These are phyloP conservation scores for Peronospora belbahrii DNA, from an alignment of 352 stramenopile species.

Conservation along the genomic window DNA sequence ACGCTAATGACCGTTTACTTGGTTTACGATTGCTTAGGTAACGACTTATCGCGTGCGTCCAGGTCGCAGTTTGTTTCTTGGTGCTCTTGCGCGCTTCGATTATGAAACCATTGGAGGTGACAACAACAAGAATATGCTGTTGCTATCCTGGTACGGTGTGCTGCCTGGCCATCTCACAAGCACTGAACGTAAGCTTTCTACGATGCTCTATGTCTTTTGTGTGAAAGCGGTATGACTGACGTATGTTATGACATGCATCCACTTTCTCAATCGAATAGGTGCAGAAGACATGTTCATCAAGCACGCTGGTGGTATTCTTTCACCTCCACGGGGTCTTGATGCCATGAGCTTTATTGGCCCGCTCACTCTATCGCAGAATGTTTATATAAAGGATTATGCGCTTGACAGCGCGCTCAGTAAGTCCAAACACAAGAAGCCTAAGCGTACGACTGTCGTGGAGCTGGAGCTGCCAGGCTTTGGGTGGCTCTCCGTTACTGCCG, in stretches of 20 bases:
- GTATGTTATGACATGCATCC: neutral
- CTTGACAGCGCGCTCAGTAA: conserved; percentile 54
- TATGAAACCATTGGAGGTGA: conserved; percentile 42
- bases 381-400: conserved; percentile 65
- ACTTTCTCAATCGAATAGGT: conserved; percentile 21
- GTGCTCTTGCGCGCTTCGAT: conserved; percentile 66
- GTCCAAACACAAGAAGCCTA: conserved; percentile 72
- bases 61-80: conserved; percentile 71
- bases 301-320: conserved; percentile 69
- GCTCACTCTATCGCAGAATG: conserved; percentile 41
- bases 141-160: conserved; percentile 80
- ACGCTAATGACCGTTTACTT: neutral
- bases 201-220: neutral
- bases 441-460: conserved; percentile 73
- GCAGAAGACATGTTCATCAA: conserved; percentile 73
- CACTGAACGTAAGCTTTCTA: conserved; percentile 52
- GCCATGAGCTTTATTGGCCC: conserved; percentile 70
- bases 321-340: conserved; percentile 65
- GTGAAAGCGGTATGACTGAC: neutral
- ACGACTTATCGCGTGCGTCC: conserved; percentile 61
- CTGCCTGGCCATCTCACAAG: conserved; percentile 76
- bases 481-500: conserved; percentile 68
- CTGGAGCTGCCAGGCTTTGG: conserved; percentile 74
- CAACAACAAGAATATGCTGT: conserved; percentile 47
- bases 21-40: conserved; percentile 25